Percentiles rank a stretch among this genome's conserved stretches.
These are phyloP conservation scores for Solioccasus polychromus DNA, from an alignment of 768 basidiomycete genomes.

Conservation along the genomic window DNA sequence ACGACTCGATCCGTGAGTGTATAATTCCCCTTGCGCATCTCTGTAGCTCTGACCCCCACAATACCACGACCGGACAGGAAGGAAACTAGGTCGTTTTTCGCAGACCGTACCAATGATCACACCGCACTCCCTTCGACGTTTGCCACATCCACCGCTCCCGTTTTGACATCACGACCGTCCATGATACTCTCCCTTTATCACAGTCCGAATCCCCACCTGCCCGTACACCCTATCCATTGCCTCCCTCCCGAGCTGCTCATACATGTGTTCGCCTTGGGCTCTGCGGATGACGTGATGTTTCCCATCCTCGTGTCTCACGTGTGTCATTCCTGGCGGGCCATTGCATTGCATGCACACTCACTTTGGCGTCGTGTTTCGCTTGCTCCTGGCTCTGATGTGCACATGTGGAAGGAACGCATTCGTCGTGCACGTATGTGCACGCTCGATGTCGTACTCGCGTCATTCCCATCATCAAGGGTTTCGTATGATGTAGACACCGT, in stretches of 20 bases:
- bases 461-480: constrained; percentile 24
- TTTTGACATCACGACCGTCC: constrained; percentile 24
- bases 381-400: constrained; percentile 36
- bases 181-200: constrained; percentile 27
- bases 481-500: constrained; percentile 40
- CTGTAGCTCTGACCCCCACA: constrained; percentile 7
- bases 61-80: constrained; percentile 18
- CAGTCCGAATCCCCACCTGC: constrained; percentile 16
- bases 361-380: constrained; percentile 65
- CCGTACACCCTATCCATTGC: constrained; percentile 49
- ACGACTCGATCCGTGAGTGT: constrained; percentile 30
- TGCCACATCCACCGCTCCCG: constrained; percentile 14
- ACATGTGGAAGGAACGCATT: constrained; percentile 65
- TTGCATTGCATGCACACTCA: constrained; percentile 56
- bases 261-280: constrained; percentile 60
- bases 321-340: constrained; percentile 60
- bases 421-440: constrained; percentile 57
- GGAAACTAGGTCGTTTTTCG: constrained; percentile 18
- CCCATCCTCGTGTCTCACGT: constrained; percentile 67
- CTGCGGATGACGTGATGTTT: constrained; percentile 53
- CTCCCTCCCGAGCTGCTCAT: constrained; percentile 66
- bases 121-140: constrained; percentile 14
- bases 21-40: background rate
- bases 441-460: constrained; percentile 57
- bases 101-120: constrained; percentile 21